These are phyloP conservation scores for Talaromyces funiculosus DNA, from an alignment of 2,329 filamentous ascomycete genomes.

Conservation along the genomic window DNA sequence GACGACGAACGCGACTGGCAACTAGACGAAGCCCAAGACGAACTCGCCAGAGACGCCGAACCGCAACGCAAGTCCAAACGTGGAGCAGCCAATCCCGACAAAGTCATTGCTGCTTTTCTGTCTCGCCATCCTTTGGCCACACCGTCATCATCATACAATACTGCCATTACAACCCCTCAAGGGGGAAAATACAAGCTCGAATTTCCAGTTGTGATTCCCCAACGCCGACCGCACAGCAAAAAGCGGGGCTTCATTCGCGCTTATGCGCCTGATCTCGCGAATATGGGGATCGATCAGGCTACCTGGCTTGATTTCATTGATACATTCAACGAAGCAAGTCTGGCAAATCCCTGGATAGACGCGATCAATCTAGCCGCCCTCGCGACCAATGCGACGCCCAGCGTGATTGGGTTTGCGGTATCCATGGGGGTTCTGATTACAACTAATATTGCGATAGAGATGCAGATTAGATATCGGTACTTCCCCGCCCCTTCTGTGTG, in stretches of 20 bases:
- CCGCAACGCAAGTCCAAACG: slow-evolving; percentile 10
- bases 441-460: slow-evolving; percentile 4
- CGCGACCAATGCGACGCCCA: not conserved
- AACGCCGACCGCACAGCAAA: slow-evolving; percentile 32
- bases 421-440: slow-evolving; percentile 9
- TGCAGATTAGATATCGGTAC: slow-evolving; percentile 19
- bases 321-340: slow-evolving; percentile 18
- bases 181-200: not conserved
- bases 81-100: slow-evolving; percentile 12
- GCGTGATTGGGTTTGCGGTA: not conserved
- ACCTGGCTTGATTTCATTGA: slow-evolving; percentile 36
- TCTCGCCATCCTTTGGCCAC: slow-evolving; percentile 8
- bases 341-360: slow-evolving; percentile 12
- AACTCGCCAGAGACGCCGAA: not conserved
- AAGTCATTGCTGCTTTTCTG: slow-evolving; percentile 13
- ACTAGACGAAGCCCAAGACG: slow-evolving; percentile 15
- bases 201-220: slow-evolving; percentile 35
- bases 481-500: not conserved
- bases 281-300: slow-evolving; percentile 31
- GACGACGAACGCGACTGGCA: slow-evolving; percentile 13
- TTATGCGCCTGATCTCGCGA: slow-evolving; percentile 33
- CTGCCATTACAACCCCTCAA: not conserved
- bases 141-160: not conserved
- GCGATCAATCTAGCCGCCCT: slow-evolving; percentile 10
- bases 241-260: slow-evolving; percentile 36